Base-by-base conservation (phyloP, 495 filamentous ascomycete genomes). In the Daldinia concentrica region DNA sequence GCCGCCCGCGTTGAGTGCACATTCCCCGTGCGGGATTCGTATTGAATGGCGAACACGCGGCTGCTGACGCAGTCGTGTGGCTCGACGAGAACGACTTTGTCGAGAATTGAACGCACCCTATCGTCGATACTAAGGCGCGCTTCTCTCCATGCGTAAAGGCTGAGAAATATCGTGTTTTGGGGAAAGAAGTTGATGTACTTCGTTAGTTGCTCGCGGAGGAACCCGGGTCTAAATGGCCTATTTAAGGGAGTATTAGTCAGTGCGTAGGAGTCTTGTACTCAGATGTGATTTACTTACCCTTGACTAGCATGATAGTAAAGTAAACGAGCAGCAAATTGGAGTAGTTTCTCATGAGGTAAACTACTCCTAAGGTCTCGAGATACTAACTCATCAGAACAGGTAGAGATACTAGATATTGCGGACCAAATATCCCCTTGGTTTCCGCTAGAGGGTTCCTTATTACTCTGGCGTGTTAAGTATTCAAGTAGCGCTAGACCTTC, bases 131-230 rank as follows among this genome's bases (percentile, higher is more conserved):
- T 87, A 19, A 91, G 83, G 5, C 88, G 84, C 14, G 87, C 79
- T 72, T 93, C 88, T 72, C 91, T 89, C 89, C 89, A 93, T 9
- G 86, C 82, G 76, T 90, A 90, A 14, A 94, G 81, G 15, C 86
- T 81, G 57, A 95, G 85, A 68, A 97, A 90, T 37, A 93, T 85
- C 1, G 90, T 92, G 81, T 97, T 97, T 30, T 85, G 81, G 0
- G 93, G 93, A 78, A 91, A 97, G 11, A 82, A 71, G 4, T 66
- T 58, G 32, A 95, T 78, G 67, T 89, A 90, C 29, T 86, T 76
- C 6, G 80, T 69, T 3, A 97, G 82, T 4, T 87, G 75, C 19
- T 82, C 74, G 39, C 91, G 90, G 57, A 97, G 75, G 22, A 85
- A 77, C 2, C 84, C 76, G 11, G 92, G 90, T 68, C 87, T 88